Conservation (phyloP, 495 filamentous ascomycete species). For the Penicillium turbatum region DNA sequence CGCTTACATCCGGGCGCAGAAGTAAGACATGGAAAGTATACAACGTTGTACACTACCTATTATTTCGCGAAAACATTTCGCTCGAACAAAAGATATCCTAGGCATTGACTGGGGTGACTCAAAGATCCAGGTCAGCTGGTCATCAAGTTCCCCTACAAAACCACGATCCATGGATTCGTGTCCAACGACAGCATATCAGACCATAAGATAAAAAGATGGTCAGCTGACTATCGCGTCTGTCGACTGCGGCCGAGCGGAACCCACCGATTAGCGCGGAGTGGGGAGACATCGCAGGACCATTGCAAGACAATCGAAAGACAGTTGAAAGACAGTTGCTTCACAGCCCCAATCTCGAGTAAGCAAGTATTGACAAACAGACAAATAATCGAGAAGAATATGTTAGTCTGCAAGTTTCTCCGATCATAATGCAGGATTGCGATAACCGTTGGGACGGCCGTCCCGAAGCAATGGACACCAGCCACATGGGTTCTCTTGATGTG, state of each 20-base stretch:
- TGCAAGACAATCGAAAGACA: constrained; percentile 1
- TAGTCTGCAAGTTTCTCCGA: not conserved
- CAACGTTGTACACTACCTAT: not conserved
- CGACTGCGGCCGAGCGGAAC: constrained; percentile 4
- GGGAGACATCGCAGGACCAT: constrained; percentile 5
- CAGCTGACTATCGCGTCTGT: constrained; percentile 7
- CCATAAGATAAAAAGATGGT: constrained; percentile 1
- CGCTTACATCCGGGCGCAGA: not conserved
- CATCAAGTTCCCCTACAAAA: not conserved
- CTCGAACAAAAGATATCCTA: not conserved
- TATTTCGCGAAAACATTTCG: not conserved
- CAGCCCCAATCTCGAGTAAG: constrained; percentile 1
- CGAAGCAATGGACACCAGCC: constrained; percentile 2
- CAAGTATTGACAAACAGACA: not conserved
- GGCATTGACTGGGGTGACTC: constrained; percentile 3
- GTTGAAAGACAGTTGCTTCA: not conserved
- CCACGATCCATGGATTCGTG: constrained; percentile 5
- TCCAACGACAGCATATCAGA: constrained; percentile 2
- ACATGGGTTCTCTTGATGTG: constrained; percentile 4
- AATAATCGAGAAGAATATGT: not conserved
- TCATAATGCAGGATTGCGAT: not conserved
- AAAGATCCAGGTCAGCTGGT: constrained; percentile 8
- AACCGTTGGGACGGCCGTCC: not conserved
- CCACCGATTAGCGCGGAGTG: constrained; percentile 6
- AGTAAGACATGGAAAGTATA: constrained; percentile 2